These are phyloP conservation scores for Alternaria arbusti DNA, from an alignment of 2,329 filamentous ascomycete species.

Conservation along the genomic window DNA sequence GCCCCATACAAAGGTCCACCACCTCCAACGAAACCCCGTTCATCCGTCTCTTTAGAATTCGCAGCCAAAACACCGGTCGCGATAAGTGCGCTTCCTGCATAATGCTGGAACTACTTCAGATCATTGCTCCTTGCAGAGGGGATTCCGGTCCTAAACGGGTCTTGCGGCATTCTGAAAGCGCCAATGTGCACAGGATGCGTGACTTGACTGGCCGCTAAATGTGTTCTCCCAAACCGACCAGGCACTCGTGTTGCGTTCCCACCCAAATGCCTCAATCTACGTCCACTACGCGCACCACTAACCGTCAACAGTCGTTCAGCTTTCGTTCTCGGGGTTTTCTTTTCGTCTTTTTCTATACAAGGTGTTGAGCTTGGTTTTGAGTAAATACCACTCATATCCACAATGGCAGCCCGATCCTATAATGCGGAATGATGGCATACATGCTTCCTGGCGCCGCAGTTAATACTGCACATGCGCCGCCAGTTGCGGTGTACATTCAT, in stretches of 20 bases:
- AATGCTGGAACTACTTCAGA: not conserved
- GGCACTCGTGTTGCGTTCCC: not conserved
- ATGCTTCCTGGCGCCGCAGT: not conserved
- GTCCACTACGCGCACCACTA: not conserved
- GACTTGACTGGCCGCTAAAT: slow-evolving; percentile 2
- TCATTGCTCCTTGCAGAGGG: slow-evolving; percentile 8
- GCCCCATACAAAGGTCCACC: not conserved
- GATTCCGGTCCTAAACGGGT: slow-evolving; percentile 6
- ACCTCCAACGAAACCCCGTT: not conserved
- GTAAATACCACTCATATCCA: not conserved
- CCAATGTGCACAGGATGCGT: not conserved
- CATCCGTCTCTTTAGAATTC: slow-evolving; percentile 8
- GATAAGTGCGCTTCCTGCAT: not conserved
- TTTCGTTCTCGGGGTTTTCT: not conserved
- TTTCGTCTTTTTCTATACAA: not conserved
- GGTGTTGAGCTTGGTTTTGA: not conserved
- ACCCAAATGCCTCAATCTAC: not conserved
- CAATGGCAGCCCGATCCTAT: not conserved
- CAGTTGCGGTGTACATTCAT: slow-evolving; percentile 13
- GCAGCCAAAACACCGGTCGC: not conserved
- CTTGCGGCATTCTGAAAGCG: slow-evolving; percentile 5
- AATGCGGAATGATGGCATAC: not conserved
- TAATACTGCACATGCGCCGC: not conserved
- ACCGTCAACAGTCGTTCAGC: not conserved
- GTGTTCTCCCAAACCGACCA: not conserved